Base-by-base conservation (phyloP, 2,329 filamentous ascomycete species). In the Beauveria pseudobassiana region DNA sequence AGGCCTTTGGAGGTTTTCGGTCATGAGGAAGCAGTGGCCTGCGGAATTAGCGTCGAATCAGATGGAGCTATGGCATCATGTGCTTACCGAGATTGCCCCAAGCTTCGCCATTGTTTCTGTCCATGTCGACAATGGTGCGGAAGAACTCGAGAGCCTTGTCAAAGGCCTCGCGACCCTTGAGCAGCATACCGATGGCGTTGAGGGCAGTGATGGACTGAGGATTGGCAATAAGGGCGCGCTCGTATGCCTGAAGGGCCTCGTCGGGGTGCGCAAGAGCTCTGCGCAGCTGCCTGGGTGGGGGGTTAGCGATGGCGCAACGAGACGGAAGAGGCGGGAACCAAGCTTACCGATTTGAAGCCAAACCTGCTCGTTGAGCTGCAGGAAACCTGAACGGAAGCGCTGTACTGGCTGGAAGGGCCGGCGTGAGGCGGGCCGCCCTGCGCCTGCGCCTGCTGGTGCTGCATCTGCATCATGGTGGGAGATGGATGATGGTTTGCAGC, bases 11-110 rank as follows among this genome's bases (percentile, higher is more conserved):
- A 98, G 78, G 70, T 97, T 93, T 71, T 99, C 95, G 85, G 96
- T 96, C 95, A 99, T 99, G 28, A 99, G 81, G 73, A 93, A 96
- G 77, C 95, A 98, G 74, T 98, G 95, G n/a, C 95, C 91, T 93
- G 22, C 3, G 20, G 30, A 45, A 40, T 58, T 40, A 50, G 49
- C 49, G 28, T n/a, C 28, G 22, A 18, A 51, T 12, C 38, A 42
- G 8, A 20, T 3, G 57, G 16, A 1, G 34, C 24, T 18, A 3
- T 30, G 43, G 16, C 22, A 38, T 45, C 5, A 14, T 30, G 16
- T 28, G 73, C 84, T 66, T 81, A 95, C 91, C 93, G 34, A 98
- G 81, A 72, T 92, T 96, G 53, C 93, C 93, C 95, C 93, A 98
- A 50, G 95, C 92, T 74, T 98, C 95, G 63, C 95, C 95, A 72